phyloP scores from a whole-genome alignment of 805 yeast species.

The Candida maris region DNA sequence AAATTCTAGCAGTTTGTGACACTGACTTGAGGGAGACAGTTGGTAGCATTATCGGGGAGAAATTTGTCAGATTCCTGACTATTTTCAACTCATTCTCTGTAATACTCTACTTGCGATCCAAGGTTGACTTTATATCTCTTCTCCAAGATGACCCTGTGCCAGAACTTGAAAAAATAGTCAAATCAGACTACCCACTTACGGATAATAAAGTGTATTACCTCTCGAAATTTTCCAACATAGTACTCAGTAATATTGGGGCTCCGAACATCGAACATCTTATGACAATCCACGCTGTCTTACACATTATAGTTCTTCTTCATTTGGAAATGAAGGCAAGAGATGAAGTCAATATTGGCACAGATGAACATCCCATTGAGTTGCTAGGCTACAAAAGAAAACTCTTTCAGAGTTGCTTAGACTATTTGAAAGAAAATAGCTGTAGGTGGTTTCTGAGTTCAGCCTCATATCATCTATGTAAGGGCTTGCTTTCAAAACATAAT shows the following conservation, averaged over 20 bases:
- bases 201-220: conserved; percentile 18
- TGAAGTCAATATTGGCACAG: conserved; percentile 7
- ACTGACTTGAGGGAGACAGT: conserved; percentile 1
- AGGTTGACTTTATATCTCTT: conserved; percentile 28
- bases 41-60: conserved; percentile 11
- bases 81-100: conserved; percentile 20
- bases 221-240: conserved; percentile 14
- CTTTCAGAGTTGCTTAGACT: conserved; percentile 15
- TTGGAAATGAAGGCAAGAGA: conserved; percentile 25
- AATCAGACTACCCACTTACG: conserved; percentile 18
- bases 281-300: conserved; percentile 27
- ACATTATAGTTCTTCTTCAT: conserved; percentile 27
- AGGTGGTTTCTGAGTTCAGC: conserved; percentile 33
- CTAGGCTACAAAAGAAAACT: conserved; percentile 14
- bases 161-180: conserved; percentile 2
- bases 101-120: conserved; percentile 26
- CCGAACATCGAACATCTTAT: conserved; percentile 25
- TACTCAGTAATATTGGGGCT: conserved; percentile 11
- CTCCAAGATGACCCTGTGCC: conserved; percentile 15
- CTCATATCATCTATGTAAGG: conserved; percentile 22
- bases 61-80: conserved; percentile 14
- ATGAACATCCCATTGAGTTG: conserved; percentile 7
- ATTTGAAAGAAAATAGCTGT: conserved; percentile 15
- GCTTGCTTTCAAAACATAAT: conserved; percentile 12
- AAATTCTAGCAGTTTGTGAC: conserved; percentile 15